These are phyloP conservation scores for Lachnellula occidentalis DNA, from an alignment of 2,329 filamentous ascomycete genomes.

Conservation along the genomic window DNA sequence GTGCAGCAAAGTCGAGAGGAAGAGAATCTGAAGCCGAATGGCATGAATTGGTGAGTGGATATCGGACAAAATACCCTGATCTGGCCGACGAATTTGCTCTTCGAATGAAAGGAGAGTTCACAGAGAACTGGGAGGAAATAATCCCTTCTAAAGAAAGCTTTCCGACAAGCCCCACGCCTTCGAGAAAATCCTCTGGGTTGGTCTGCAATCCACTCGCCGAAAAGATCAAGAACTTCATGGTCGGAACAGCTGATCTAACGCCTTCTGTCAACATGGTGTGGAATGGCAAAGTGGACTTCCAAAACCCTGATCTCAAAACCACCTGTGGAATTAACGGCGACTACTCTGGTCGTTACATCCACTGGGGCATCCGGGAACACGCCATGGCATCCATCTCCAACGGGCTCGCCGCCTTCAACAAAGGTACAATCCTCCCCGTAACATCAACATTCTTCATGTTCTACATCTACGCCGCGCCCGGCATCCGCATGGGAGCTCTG, in stretches of 20 bases:
- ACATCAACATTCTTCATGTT: constrained; percentile 61
- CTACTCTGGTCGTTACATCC: constrained; percentile 51
- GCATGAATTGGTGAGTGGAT: constrained; percentile 38
- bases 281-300: constrained; percentile 47
- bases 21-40: constrained; percentile 41
- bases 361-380: constrained; percentile 56
- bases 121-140: constrained; percentile 42
- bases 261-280: constrained; percentile 52
- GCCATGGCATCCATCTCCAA: constrained; percentile 55
- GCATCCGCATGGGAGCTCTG: constrained; percentile 55
- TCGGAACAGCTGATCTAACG: constrained; percentile 48
- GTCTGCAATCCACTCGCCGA: constrained; percentile 47
- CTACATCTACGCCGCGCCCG: constrained; percentile 53
- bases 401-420: constrained; percentile 53
- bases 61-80: constrained; percentile 43
- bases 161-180: constrained; percentile 42
- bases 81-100: constrained; percentile 43
- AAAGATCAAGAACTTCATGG: constrained; percentile 43
- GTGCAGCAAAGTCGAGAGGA: constrained; percentile 39
- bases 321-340: constrained; percentile 48
- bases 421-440: constrained; percentile 50
- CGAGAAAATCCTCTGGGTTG: constrained; percentile 44
- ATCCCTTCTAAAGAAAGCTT: constrained; percentile 39
- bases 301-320: constrained; percentile 36
- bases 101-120: constrained; percentile 43